phyloP scores from a whole-genome alignment of 306 rosid genomes.

The Prunus salicina region DNA sequence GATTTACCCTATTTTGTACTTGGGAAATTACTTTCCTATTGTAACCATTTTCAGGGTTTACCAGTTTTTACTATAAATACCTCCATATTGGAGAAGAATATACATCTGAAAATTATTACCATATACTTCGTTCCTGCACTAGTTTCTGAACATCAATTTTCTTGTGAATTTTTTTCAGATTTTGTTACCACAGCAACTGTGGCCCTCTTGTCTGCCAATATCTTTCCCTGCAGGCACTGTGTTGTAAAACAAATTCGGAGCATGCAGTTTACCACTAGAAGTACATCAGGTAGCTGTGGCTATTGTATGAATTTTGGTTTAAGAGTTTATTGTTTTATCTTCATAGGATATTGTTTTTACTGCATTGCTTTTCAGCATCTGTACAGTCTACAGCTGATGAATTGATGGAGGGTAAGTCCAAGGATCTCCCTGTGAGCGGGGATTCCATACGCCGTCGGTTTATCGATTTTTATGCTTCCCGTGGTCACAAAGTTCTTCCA shows the following conservation, averaged over 20 bases:
- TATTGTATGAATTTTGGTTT: constrained; percentile 18
- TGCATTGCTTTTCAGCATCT: constrained; percentile 46
- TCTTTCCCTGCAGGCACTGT: constrained; percentile 15
- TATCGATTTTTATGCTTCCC: constrained; percentile 72
- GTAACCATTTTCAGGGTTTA: too few species aligned
- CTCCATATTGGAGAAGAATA: too few species aligned
- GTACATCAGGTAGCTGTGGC: constrained; percentile 43
- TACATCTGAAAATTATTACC: too few species aligned
- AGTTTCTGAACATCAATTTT: constrained; percentile 9
- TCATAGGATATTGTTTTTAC: constrained; percentile 17
- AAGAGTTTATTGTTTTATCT: constrained; percentile 15
- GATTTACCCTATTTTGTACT: background rate
- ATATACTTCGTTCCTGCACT: background rate
- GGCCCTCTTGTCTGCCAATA: constrained; percentile 26
- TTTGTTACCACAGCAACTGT: constrained; percentile 23
- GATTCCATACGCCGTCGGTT: constrained; percentile 70
- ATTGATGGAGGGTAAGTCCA: constrained; percentile 29
- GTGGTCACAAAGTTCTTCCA: constrained; percentile 82
- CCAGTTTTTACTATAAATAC: too few species aligned
- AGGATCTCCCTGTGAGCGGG: constrained; percentile 51
- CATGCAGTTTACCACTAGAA: constrained; percentile 30
- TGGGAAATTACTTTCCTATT: too few species aligned
- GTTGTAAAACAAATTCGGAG: constrained; percentile 16
- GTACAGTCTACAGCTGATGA: constrained; percentile 47
- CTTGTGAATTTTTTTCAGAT: constrained; percentile 25